Conservation (phyloP, 176 grass and related monocot species). For the Echinochloa phyllopogon region DNA sequence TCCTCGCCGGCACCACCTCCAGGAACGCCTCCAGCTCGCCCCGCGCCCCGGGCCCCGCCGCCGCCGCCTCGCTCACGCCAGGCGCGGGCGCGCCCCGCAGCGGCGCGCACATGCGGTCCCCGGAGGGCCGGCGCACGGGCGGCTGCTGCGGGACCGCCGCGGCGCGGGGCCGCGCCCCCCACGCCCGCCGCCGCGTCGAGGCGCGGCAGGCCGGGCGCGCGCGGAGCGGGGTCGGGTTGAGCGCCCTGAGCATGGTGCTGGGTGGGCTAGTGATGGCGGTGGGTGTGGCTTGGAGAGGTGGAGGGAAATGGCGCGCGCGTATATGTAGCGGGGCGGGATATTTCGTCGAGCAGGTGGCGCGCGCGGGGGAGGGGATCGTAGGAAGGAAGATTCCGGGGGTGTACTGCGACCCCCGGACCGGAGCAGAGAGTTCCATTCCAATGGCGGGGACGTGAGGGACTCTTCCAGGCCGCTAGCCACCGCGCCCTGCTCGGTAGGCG, state of each 20-base stretch:
- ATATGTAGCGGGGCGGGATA: conserved; percentile 55
- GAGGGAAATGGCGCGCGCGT: conserved; percentile 18
- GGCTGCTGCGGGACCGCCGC: conserved; percentile 65
- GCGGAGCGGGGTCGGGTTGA: conserved; percentile 66
- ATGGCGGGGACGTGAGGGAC: conserved; percentile 49
- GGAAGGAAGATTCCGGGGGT: conserved; percentile 80
- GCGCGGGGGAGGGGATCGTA: conserved; percentile 45
- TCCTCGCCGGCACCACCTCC: conserved; percentile 78
- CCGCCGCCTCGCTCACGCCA: neutral
- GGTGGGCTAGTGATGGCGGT: neutral
- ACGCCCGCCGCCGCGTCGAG: conserved; percentile 39
- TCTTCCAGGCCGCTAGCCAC: conserved; percentile 43
- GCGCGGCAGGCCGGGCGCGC: conserved; percentile 56
- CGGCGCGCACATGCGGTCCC: conserved; percentile 48
- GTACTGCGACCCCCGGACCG: conserved; percentile 17
- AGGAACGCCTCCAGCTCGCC: conserved; percentile 83
- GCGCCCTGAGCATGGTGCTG: conserved; percentile 63
- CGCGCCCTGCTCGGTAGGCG: neutral
- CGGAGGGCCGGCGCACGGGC: conserved; percentile 71
- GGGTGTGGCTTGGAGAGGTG: neutral
- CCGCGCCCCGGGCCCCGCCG: neutral
- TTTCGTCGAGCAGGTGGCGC: conserved; percentile 76
- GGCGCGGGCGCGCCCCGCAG: conserved; percentile 43
- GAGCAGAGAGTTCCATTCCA: conserved; percentile 31
- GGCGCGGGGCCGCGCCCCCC: conserved; percentile 31